phyloP scores from a whole-genome alignment of 2,329 filamentous ascomycete species.

The Hortaea werneckii region DNA sequence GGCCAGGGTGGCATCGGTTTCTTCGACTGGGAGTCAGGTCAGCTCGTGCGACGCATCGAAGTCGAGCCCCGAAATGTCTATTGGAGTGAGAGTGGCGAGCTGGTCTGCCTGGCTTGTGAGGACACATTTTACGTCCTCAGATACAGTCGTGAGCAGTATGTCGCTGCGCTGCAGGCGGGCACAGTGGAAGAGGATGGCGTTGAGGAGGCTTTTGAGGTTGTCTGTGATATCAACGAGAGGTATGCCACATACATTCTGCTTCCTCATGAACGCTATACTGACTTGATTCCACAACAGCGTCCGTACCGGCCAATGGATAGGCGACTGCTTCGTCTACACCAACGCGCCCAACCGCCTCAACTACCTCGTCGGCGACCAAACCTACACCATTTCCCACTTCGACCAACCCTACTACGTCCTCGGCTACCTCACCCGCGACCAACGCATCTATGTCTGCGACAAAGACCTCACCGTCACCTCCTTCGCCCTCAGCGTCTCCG shows the following conservation, averaged over 20 bases:
- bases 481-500: constrained; percentile 79
- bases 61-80: constrained; percentile 64
- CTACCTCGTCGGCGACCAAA: constrained; percentile 95
- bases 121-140: constrained; percentile 91
- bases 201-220: constrained; percentile 89
- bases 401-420: constrained; percentile 91
- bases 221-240: constrained; percentile 90
- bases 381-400: constrained; percentile 94
- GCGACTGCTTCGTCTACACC: constrained; percentile 98
- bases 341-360: constrained; percentile 94
- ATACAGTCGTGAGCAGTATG: constrained; percentile 80
- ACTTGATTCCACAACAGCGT: constrained; percentile 44
- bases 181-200: constrained; percentile 84
- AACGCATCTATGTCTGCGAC: constrained; percentile 88
- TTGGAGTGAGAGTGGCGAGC: constrained; percentile 94
- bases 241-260: constrained; percentile 20
- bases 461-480: constrained; percentile 91
- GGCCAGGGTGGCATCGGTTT: constrained; percentile 91
- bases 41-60: constrained; percentile 85
- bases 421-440: constrained; percentile 90
- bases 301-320: constrained; percentile 92
- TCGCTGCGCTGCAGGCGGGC: constrained; percentile 71
- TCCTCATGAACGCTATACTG: neutral
- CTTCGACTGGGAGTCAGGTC: constrained; percentile 90
- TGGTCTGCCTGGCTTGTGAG: constrained; percentile 86